Evolutionary conservation across 177 flowering plant genomes (phyloP), one percentile per base, ranked within the genome.

Genomic region (Tripterygium wilfordii): DNA sequence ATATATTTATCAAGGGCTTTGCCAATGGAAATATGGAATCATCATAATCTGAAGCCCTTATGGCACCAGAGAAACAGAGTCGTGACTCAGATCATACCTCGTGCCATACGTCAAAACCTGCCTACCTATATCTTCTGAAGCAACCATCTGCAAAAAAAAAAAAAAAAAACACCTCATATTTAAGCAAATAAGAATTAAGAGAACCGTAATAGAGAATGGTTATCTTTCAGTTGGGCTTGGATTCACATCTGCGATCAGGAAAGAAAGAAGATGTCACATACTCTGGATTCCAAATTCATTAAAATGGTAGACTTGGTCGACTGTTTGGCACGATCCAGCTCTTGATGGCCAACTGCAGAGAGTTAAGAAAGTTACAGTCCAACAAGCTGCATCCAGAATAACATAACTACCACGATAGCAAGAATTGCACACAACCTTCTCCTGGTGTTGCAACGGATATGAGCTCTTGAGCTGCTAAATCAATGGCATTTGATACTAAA

Each of bases 251-350:
- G 26, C 14, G 18, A 21, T 38, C 15, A 24, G 30, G 41, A 37
- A 25, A n/a, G 30, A 43, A 49, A 36, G 60, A 31, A 17, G 52
- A 33, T 35, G 43, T 46, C 22, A 47, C 80, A 42, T 77, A 94
- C 97, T 60, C 95, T 71, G 31, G 97, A 94, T 68, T 94, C 99
- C 46, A 94, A 70, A 76, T 94, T 87, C 95, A 89, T 87, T 64
- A 94, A 59, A 53, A 94, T 72, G 15, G 88, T 88, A 51, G 99
- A 75, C 57, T 83, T 94, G 9, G 96, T 81, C 33, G 96, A 56
- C 45, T 66, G 71, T 64, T 89, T 89, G 42, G 99, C 99, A 47
- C 99, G 91, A 36, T 77, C 65, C 5, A 94, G 78, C 69, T 87
- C 80, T 24, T 36, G 55, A 58, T 71, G 60, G 19, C 72, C 69